A percentile compares a stretch with the other conserved stretches of the same genome.
phyloP scores from a whole-genome alignment of 306 rosid species.

The Sicyos edulis region DNA sequence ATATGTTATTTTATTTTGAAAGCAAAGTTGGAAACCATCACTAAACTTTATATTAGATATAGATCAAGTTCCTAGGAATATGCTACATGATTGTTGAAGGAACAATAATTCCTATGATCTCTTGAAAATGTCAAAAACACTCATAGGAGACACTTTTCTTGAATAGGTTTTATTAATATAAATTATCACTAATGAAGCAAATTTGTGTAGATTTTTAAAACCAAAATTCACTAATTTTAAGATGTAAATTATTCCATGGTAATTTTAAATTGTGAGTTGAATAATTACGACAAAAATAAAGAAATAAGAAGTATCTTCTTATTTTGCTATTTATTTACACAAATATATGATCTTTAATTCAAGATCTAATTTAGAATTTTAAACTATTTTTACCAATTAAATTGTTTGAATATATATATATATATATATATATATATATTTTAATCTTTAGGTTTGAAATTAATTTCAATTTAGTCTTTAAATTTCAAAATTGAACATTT shows the following conservation, averaged over 20 bases:
- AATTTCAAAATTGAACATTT: no score
- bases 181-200: neutral
- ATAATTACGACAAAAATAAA: neutral
- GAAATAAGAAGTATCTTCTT: no score
- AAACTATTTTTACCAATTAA: neutral
- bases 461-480: no score
- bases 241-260: neutral
- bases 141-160: neutral
- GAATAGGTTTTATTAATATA: neutral
- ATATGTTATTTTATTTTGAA: neutral
- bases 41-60: neutral
- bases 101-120: constrained; percentile 9
- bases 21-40: neutral
- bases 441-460: no score
- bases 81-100: neutral
- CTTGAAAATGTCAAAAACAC: neutral
- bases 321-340: neutral
- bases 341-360: neutral
- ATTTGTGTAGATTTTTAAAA: neutral
- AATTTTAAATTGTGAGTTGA: neutral
- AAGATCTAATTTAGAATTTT: no score
- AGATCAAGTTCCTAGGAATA: constrained; percentile 14
- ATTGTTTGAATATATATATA: no score
- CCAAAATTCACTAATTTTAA: no score
- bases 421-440: no score